Conservation (phyloP, 164 flowering plant species). For the Platanus orientalis region DNA sequence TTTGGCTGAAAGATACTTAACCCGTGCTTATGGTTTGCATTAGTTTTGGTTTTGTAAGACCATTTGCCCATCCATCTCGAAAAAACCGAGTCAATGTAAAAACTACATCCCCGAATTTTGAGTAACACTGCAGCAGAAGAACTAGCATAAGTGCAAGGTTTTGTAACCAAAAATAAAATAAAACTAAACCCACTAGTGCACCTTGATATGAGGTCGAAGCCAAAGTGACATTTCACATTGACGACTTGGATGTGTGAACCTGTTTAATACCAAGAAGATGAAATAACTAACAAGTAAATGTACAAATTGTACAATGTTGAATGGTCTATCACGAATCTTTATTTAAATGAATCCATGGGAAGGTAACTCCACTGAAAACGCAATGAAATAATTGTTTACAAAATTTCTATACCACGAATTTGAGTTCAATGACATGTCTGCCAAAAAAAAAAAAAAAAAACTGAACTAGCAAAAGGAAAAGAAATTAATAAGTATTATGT, state of each 20-base stretch:
- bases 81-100: conserved; percentile 78
- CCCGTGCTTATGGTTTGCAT: conserved; percentile 19
- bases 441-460: no score
- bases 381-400: no score
- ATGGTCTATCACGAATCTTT: no score
- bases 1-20: conserved; percentile 17
- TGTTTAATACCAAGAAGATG: conserved; percentile 20
- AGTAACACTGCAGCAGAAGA: conserved; percentile 60
- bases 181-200: conserved; percentile 19
- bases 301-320: background rate
- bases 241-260: conserved; percentile 57
- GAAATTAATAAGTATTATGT: no score
- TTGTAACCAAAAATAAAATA: background rate
- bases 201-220: conserved; percentile 92
- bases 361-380: no score
- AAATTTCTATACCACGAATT: no score
- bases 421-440: no score
- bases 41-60: conserved; percentile 28
- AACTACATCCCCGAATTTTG: conserved; percentile 86
- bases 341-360: no score
- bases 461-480: no score
- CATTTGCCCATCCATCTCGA: conserved; percentile 41
- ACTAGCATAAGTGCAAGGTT: conserved; percentile 7
- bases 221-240: conserved; percentile 80
- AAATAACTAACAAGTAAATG: background rate